Conservation (phyloP, 1,284 basidiomycete genomes). For the Earliella scabrosa region DNA sequence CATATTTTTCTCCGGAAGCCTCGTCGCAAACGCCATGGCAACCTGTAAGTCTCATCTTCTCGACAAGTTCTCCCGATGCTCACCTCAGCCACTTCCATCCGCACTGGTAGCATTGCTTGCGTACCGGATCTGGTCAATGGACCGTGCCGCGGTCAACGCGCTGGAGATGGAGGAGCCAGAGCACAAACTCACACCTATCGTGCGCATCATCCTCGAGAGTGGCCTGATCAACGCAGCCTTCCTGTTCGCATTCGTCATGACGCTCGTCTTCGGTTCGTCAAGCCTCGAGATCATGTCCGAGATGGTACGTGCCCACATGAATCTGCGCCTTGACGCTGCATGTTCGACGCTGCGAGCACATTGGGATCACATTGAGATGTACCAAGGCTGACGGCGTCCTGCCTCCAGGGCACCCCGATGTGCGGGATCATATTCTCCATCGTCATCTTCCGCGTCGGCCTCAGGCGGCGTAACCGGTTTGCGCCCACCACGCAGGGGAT, state of each 20-base stretch:
- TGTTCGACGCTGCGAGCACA: too few species aligned
- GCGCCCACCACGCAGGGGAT: not conserved
- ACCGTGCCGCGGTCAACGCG: not conserved
- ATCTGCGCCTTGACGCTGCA: too few species aligned
- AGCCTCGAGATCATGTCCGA: conserved; percentile 25
- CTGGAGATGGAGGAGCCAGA: not conserved
- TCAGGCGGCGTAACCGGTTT: conserved; percentile 1
- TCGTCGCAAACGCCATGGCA: conserved; percentile 20
- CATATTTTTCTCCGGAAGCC: conserved; percentile 20
- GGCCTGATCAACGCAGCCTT: conserved; percentile 23
- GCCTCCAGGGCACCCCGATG: not conserved
- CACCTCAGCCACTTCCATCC: too few species aligned
- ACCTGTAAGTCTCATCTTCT: conserved; percentile 17
- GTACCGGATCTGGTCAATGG: conserved; percentile 18
- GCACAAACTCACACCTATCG: conserved; percentile 11
- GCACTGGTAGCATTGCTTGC: not conserved
- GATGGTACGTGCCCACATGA: conserved; percentile 11
- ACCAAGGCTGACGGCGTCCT: too few species aligned
- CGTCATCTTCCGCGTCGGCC: conserved; percentile 15
- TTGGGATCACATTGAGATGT: too few species aligned
- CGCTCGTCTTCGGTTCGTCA: conserved; percentile 12
- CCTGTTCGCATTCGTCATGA: conserved; percentile 21
- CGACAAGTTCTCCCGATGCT: too few species aligned
- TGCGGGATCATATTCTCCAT: conserved; percentile 6
- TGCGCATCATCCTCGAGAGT: conserved; percentile 25